Evolutionary conservation across 23 red algal genomes (phyloP).

Genomic region (Cyanidioschyzon merolae): DNA sequence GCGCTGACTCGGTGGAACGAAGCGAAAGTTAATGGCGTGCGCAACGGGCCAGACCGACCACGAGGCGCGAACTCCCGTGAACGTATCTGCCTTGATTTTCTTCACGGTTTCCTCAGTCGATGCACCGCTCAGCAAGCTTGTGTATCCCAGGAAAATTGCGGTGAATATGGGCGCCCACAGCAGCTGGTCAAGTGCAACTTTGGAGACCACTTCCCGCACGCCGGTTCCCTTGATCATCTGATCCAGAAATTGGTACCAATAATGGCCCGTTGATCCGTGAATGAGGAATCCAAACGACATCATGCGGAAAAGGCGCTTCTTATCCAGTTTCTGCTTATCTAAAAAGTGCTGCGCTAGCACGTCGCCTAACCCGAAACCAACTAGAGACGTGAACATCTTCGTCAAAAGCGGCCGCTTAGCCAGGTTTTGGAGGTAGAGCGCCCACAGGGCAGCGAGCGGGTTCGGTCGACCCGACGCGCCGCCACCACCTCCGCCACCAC

Average conservation of each 20-base stretch:
- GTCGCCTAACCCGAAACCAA: slow-evolving; percentile 79
- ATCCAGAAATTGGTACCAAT: slow-evolving; percentile 64
- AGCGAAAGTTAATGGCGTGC: slow-evolving; percentile 83
- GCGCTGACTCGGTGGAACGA: slow-evolving; percentile 74
- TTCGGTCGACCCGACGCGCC: slow-evolving; percentile 15
- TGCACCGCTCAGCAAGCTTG: slow-evolving; percentile 45
- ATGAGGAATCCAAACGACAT: slow-evolving; percentile 78
- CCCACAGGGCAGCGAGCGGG: slow-evolving; percentile 27
- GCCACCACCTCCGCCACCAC: slow-evolving; percentile 16
- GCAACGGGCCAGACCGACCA: slow-evolving; percentile 99
- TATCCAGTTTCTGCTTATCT: slow-evolving; percentile 41
- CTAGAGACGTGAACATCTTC: slow-evolving; percentile 70
- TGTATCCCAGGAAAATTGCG: slow-evolving; percentile 62
- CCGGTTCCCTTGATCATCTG: slow-evolving; percentile 53
- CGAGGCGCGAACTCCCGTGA: slow-evolving; percentile 60
- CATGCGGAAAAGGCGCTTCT: slow-evolving; percentile 54
- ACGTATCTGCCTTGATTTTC: slow-evolving; percentile 70
- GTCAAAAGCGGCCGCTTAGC: slow-evolving; percentile 56
- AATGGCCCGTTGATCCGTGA: slow-evolving; percentile 86
- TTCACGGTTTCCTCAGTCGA: slow-evolving; percentile 44
- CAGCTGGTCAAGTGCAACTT: slow-evolving; percentile 80
- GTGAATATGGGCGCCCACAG: slow-evolving; percentile 94
- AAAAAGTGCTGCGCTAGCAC: slow-evolving; percentile 82
- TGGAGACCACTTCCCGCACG: slow-evolving; percentile 63
- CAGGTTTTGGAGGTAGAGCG: slow-evolving; percentile 47